Evolutionary conservation across 2,329 filamentous ascomycete species (phyloP), one percentile per base, ranked within the genome.

Genomic region (Diaporthe nobilis): DNA sequence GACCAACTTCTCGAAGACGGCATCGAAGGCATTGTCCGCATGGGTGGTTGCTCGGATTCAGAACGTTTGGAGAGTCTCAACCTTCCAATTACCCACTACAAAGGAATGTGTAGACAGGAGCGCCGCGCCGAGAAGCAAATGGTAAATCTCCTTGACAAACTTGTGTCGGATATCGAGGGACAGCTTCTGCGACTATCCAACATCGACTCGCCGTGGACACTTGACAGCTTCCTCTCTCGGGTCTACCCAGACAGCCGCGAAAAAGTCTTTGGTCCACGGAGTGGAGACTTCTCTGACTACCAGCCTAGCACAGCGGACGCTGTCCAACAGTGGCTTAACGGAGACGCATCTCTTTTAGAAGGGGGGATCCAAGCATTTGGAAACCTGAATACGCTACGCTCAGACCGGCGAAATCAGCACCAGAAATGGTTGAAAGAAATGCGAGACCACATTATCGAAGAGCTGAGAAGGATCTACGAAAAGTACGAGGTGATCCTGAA

Each of bases 1-100:
- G 89, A 93, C 77, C 88, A 92, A 75, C 81, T 94, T 0, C 72
- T 91, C 0, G 84, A 89, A 7, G 85, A 83, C 3, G 85, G 85
- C 0, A 81, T 89, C 4, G 78, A 81, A 0, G 84, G 89, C 6
- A 86, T 94, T 39, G 87, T 94, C 37, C 90, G 92, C 0, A 89
- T 94, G 7, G 92, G 93, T 0, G 87, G 86, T 1, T 86, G 86
- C 22, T 91, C 88, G 2, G 90, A 91, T 74, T 91, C 90, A 0
- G 86, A 89, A 37, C 78, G 82, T 2, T 81, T 94, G 1, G 79
- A 87, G 12, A 79, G 80, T 0, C 80, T 88, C n/a, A 92, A 90
- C 73, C 85, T 94, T n/a, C 42, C 42, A 0, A 8, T 1, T 2
- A 49, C 60, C 42, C 10, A 8, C 39, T 31, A 63, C 39, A 2